A percentile compares a stretch with the other conserved stretches of the same genome.
These are phyloP conservation scores for Kodamaea derodonti DNA, from an alignment of 1,139 yeast genomes.

Conservation along the genomic window DNA sequence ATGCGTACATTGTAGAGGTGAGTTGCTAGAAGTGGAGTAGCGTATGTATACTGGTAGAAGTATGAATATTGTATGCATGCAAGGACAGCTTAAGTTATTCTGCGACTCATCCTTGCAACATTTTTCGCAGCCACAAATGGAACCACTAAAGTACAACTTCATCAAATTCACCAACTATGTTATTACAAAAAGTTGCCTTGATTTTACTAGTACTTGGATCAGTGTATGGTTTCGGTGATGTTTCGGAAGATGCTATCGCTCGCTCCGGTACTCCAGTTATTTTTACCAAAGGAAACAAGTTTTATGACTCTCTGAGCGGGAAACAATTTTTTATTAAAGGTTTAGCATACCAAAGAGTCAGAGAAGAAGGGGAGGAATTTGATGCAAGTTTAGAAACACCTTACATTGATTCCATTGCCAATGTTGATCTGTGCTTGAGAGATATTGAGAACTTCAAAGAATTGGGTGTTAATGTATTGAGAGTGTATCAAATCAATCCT, in stretches of 20 bases:
- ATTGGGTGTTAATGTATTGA: slow-evolving; percentile 48
- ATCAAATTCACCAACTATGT: neutral
- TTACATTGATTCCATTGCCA: slow-evolving; percentile 53
- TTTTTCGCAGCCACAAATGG: slow-evolving; percentile 1
- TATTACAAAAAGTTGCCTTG: neutral
- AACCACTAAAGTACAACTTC: neutral
- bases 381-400: slow-evolving; percentile 22
- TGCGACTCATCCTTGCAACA: too few species aligned
- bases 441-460: slow-evolving; percentile 47
- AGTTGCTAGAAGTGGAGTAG: too few species aligned
- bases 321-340: slow-evolving; percentile 56
- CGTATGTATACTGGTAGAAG: neutral
- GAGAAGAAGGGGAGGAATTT: slow-evolving; percentile 27
- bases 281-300: slow-evolving; percentile 43
- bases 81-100: too few species aligned
- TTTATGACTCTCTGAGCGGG: slow-evolving; percentile 38
- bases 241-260: neutral
- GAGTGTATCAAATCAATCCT: slow-evolving; percentile 56
- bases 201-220: neutral
- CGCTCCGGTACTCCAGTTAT: slow-evolving; percentile 16
- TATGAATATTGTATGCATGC: too few species aligned
- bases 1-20: neutral
- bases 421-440: slow-evolving; percentile 42
- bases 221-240: neutral
- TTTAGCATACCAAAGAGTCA: slow-evolving; percentile 53